A percentile compares a stretch with the other conserved stretches of the same genome.
phyloP scores from a whole-genome alignment of 257 asterid genomes.

The Eustoma russellianum region DNA sequence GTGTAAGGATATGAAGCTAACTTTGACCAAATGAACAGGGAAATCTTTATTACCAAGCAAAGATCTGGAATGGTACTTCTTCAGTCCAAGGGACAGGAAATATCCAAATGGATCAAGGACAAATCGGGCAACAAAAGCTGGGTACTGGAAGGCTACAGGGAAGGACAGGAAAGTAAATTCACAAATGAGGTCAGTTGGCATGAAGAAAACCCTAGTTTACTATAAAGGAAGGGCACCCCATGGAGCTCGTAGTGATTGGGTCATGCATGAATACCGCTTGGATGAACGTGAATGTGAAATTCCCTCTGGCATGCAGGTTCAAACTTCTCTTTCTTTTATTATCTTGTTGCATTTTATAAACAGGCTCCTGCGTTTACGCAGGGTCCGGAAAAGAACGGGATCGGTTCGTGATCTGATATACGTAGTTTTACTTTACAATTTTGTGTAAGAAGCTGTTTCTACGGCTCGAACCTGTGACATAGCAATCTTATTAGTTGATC shows the following conservation, averaged over 20 bases:
- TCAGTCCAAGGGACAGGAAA: slow-evolving; percentile 90
- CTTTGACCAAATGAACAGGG: slow-evolving; percentile 30
- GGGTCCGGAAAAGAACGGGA: no score
- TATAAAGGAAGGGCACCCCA: slow-evolving; percentile 98
- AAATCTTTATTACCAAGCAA: slow-evolving; percentile 93
- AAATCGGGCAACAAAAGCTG: slow-evolving; percentile 87
- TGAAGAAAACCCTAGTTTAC: slow-evolving; percentile 97
- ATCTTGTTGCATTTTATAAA: not conserved
- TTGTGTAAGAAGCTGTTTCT: no score
- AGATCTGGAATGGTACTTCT: slow-evolving; percentile 97
- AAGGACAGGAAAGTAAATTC: slow-evolving; percentile 90
- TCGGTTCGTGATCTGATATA: no score
- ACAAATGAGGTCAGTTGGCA: slow-evolving; percentile 69
- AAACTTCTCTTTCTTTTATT: not conserved
- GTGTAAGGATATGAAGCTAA: no score
- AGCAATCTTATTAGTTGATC: no score
- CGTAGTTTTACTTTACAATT: no score
- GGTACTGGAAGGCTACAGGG: slow-evolving; percentile 99
- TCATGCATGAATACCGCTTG: slow-evolving; percentile 93
- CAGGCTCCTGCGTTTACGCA: no score
- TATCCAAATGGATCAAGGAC: slow-evolving; percentile 97
- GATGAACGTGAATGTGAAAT: slow-evolving; percentile 91
- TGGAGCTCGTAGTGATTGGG: slow-evolving; percentile 94
- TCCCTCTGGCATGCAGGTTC: slow-evolving; percentile 65
- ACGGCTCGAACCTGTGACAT: no score